Base-by-base conservation (phyloP, 495 filamentous ascomycete species). In the Tuber calosporum region DNA sequence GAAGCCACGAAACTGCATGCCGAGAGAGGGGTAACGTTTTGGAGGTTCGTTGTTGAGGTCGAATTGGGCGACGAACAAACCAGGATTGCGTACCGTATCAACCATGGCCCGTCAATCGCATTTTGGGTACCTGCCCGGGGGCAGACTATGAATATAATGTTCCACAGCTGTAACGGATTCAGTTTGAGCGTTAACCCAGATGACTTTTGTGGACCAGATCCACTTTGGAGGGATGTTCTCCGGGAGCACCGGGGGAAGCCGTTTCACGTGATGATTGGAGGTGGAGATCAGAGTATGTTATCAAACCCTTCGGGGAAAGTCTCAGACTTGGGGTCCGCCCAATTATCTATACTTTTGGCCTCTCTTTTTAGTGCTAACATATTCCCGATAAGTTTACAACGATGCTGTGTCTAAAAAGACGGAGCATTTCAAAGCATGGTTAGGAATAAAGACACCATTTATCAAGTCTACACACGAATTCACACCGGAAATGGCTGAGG, bases 261-360 rank as follows among this genome's bases (percentile, higher is more conserved):
- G 22, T 98, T 98, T 84, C 95, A 99, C 83, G 93, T 97, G 53
- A 98, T 99, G 96, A 88, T 99, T 76, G 96, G 95, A 42, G 95
- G 95, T 69, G 95, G 95, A 69, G 95, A 99, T 82, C 95, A 99
- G 82, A 90, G 80, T 82, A 76, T 45, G 79, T 74, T 74, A 37
- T 41, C 43, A 70, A 11, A 71, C 45, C 38, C 20, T 34, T 19
- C 36, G 26, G 9, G 37, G 13, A 19, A n/a, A 15, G 34, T 13
- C 45, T 69, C 53, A 34, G 53, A 15, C 30, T 9, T 34, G 53
- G 26, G 53, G 26, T 34, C 17, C 26, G 53, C 11, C 53, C 13
- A 34, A 30, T 13, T 62, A 62, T 62, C 53, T 62, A 26, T 62
- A 62, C 19, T 62, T 13, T 30, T 15, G 48, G 48, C 48, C 9